Evolutionary conservation across 176 grass and related monocot genomes (phyloP).

Genomic region (Themeda triandra): DNA sequence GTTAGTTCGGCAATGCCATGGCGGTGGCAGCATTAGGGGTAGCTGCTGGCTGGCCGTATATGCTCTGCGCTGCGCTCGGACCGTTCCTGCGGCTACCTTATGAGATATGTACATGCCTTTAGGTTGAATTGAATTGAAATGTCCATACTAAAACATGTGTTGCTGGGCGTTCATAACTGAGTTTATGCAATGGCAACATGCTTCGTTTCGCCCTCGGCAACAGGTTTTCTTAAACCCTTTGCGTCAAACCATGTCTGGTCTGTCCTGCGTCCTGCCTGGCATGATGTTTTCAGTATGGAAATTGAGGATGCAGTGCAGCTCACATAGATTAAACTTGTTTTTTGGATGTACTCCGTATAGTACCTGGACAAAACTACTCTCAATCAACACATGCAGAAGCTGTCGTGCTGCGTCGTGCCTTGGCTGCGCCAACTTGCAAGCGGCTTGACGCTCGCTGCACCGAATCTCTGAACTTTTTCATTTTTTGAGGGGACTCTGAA

Average conservation of each 20-base stretch:
- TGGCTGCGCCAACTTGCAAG: not conserved
- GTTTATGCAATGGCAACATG: not conserved
- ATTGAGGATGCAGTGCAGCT: not conserved
- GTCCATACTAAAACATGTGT: conserved; percentile 23
- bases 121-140: conserved; percentile 27
- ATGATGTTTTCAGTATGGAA: no score
- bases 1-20: not conserved
- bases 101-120: conserved; percentile 43
- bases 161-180: conserved; percentile 8
- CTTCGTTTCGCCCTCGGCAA: not conserved
- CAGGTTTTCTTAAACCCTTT: not conserved
- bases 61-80: not conserved
- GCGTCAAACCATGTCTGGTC: not conserved
- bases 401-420: not conserved
- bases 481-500: no score
- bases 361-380: not conserved
- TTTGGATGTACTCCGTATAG: no score
- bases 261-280: no score
- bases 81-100: not conserved
- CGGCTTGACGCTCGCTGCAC: not conserved
- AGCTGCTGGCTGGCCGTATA: not conserved
- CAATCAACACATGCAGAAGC: not conserved
- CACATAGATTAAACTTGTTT: not conserved
- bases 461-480: not conserved
- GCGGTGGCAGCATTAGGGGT: not conserved